Evolutionary conservation across 495 filamentous ascomycete genomes (phyloP).

Genomic region (Hyaloscypha hepaticicola): DNA sequence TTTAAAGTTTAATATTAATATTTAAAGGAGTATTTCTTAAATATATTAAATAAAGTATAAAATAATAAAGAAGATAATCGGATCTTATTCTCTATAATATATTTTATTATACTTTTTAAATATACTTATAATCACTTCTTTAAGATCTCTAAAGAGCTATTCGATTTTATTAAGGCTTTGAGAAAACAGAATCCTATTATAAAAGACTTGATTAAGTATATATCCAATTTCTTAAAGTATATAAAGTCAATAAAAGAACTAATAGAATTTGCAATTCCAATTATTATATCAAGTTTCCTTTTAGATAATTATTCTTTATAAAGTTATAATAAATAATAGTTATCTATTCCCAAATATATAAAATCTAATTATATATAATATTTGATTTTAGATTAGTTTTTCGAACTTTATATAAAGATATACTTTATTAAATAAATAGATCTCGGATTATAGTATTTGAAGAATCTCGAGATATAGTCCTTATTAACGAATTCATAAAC

Average conservation of each 20-base stretch:
- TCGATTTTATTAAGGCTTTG: conserved; percentile 30
- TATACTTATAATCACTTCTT: conserved; percentile 25
- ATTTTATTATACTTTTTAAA: conserved; percentile 29
- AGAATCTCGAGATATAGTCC: conserved; percentile 4
- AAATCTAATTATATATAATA: conserved; percentile 15
- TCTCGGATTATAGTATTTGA: background rate
- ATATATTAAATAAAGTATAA: conserved; percentile 26
- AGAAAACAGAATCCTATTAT: conserved; percentile 23
- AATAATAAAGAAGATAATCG: conserved; percentile 11
- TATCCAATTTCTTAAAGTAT: conserved; percentile 24
- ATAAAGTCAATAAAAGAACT: conserved; percentile 15
- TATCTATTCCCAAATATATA: background rate
- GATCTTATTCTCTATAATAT: conserved; percentile 23
- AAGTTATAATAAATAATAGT: conserved; percentile 21
- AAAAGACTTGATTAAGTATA: conserved; percentile 20
- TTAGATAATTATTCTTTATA: conserved; percentile 21
- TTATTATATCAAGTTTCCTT: conserved; percentile 28
- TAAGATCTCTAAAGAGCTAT: conserved; percentile 18
- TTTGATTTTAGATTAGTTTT: conserved; percentile 23
- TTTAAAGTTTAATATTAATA: conserved; percentile 3
- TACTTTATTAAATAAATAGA: background rate
- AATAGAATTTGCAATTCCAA: conserved; percentile 24
- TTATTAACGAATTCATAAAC: conserved; percentile 4
- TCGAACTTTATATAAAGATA: conserved; percentile 23
- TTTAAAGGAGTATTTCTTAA: conserved; percentile 18